Base-by-base conservation (phyloP, 768 basidiomycete genomes). In the Tricholoma sp. region DNA sequence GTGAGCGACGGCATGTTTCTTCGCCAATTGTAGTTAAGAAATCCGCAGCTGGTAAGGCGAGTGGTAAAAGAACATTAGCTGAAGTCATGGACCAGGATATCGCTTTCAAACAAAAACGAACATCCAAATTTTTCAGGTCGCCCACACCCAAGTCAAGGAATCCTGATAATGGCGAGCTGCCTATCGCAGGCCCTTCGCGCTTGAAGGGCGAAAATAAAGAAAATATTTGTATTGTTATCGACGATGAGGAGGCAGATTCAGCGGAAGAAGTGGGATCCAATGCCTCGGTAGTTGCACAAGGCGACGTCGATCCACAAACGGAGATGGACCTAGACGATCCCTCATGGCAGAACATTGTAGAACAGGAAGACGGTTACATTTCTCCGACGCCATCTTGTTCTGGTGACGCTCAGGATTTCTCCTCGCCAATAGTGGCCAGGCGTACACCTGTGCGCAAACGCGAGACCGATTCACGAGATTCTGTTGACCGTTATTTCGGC, bases 361-460 rank as follows among this genome's bases (percentile, higher is more conserved):
- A 77, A 64, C 90, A 90, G 70, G 91, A 92, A 65, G 89, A 89
- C 58, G 90, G 91, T 13, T 93, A 92, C 69, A 76, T 88, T 53
- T 90, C 90, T n/a, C 89, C 89, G 13, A 72, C 80, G 8, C 72
- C 80, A 48, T 82, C 82, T 20, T 73, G 77, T 60, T 77, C 76
- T 50, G 74, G 74, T 58, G 85, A 84, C 36, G 78, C 78, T 24
- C 82, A 88, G 56, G 83, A 84, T 8, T 63, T 91, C 29, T 89
- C 87, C 48, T 90, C 89, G 10, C 88, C 89, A 20, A 58, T 74
- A 39, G 74, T 73, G 32, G 72, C 66, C 13, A 56, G 56, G 24
- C 60, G 56, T 17, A 56, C 59, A 13, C 57, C 63, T 12, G 36
- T 53, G 39, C 59, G 37, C 34, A 65, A 58, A 44, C 29, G 17